Conservation (phyloP, 345 rosid species). For the Melastoma malabathricum region DNA sequence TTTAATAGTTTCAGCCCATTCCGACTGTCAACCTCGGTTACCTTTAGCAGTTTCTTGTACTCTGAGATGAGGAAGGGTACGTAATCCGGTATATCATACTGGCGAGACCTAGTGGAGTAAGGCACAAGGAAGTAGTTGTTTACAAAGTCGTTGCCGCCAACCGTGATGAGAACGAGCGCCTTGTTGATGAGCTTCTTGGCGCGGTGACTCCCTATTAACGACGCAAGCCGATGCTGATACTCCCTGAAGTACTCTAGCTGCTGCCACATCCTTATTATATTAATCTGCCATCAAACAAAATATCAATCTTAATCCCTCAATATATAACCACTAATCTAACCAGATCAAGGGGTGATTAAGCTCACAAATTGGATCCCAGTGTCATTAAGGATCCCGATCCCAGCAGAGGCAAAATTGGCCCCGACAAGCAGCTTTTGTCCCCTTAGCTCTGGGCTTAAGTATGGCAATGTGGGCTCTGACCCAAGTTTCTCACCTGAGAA, state of each 20-base stretch:
- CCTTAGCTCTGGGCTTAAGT: slow-evolving; percentile 52
- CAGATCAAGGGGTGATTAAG: too few species aligned
- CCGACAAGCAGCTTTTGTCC: slow-evolving; percentile 47
- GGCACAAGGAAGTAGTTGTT: slow-evolving; percentile 48
- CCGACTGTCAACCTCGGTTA: neutral
- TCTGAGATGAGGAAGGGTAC: slow-evolving; percentile 33
- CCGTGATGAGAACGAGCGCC: slow-evolving; percentile 37
- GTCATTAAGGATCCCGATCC: slow-evolving; percentile 13
- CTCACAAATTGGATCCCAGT: slow-evolving; percentile 15
- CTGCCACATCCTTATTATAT: slow-evolving; percentile 47
- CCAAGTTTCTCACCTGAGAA: slow-evolving; percentile 43
- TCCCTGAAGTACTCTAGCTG: slow-evolving; percentile 57
- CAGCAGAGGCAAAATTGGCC: slow-evolving; percentile 58
- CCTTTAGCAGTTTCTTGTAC: slow-evolving; percentile 28
- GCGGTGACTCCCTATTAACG: slow-evolving; percentile 27
- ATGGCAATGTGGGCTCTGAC: slow-evolving; percentile 47
- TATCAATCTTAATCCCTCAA: too few species aligned
- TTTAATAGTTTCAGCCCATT: too few species aligned
- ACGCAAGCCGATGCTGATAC: slow-evolving; percentile 47
- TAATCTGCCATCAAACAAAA: slow-evolving; percentile 21
- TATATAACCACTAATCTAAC: too few species aligned
- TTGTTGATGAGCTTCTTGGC: slow-evolving; percentile 32
- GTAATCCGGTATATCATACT: slow-evolving; percentile 28
- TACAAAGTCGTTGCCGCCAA: slow-evolving; percentile 56
- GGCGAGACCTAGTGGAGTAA: slow-evolving; percentile 32